phyloP scores from a whole-genome alignment of 139 green algal genomes.

The Picochlorum sp. region DNA sequence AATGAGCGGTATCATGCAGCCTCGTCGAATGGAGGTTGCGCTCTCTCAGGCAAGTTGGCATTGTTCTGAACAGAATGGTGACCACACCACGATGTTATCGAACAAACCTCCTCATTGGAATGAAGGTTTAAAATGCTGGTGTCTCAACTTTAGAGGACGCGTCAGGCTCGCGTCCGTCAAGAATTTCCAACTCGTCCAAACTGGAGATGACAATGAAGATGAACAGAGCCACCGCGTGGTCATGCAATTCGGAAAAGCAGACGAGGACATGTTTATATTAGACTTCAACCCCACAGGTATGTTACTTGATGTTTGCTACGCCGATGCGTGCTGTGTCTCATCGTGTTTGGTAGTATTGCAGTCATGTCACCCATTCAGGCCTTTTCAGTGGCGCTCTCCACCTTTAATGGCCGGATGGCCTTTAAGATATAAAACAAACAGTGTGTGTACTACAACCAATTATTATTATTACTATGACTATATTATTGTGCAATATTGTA shows the following conservation, averaged over 20 bases:
- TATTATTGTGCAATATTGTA: too few species aligned
- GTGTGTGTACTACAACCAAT: too few species aligned
- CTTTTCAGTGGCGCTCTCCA: conserved; percentile 85
- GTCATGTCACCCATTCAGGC: conserved; percentile 72
- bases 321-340: too few species aligned
- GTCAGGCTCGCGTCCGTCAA: conserved; percentile 97
- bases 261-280: conserved; percentile 84
- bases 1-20: conserved; percentile 43
- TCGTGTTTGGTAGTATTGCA: too few species aligned
- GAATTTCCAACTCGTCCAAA: conserved; percentile 89
- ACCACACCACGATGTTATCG: conserved; percentile 31
- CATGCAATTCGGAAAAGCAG: conserved; percentile 91
- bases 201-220: not conserved
- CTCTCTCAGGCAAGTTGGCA: not conserved
- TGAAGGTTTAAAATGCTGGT: conserved; percentile 86
- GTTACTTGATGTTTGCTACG: too few species aligned
- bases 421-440: conserved; percentile 18
- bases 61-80: not conserved
- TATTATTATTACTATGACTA: too few species aligned
- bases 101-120: conserved; percentile 98
- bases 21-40: conserved; percentile 18
- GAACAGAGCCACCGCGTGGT: conserved; percentile 34
- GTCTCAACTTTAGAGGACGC: conserved; percentile 96
- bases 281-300: conserved; percentile 68
- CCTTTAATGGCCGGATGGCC: conserved; percentile 87